Conservation (phyloP, 192 early-diverging fungal species). For the Spinellus fusiger region DNA sequence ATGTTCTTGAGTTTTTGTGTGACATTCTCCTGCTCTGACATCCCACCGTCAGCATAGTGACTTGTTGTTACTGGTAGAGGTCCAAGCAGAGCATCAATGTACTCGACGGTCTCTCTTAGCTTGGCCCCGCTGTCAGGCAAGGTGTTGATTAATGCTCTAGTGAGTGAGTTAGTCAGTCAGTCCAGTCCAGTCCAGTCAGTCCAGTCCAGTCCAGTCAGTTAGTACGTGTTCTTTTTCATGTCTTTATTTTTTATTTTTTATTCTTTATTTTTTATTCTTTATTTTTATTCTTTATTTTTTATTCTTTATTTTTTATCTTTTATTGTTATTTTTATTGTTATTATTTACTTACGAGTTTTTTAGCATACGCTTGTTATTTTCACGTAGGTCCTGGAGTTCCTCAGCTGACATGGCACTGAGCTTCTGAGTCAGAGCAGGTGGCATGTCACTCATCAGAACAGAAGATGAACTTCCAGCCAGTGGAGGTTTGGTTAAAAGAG, state of each 20-base stretch:
- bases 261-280: too few species aligned
- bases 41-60: background rate
- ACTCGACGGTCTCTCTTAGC: background rate
- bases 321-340: background rate
- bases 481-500: too few species aligned
- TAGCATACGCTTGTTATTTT: slow-evolving; percentile 1
- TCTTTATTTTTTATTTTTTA: too few species aligned
- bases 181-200: background rate
- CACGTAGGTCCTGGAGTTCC: slow-evolving; percentile 2
- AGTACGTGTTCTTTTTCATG: background rate
- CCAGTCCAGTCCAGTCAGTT: background rate
- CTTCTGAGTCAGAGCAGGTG: background rate
- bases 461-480: too few species aligned
- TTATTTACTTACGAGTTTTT: slow-evolving; percentile 3
- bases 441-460: slow-evolving; percentile 4
- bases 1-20: background rate
- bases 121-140: slow-evolving; percentile 10
- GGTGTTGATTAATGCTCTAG: background rate
- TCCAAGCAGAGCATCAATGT: background rate
- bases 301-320: too few species aligned
- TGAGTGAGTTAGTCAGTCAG: background rate
- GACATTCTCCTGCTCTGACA: background rate
- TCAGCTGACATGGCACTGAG: background rate
- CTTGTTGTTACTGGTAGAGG: background rate
- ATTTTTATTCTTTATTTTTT: too few species aligned